A percentile compares a stretch with the other conserved stretches of the same genome.
Evolutionary conservation across 345 rosid genomes (phyloP).

Genomic region (Euclidium syriacum): DNA sequence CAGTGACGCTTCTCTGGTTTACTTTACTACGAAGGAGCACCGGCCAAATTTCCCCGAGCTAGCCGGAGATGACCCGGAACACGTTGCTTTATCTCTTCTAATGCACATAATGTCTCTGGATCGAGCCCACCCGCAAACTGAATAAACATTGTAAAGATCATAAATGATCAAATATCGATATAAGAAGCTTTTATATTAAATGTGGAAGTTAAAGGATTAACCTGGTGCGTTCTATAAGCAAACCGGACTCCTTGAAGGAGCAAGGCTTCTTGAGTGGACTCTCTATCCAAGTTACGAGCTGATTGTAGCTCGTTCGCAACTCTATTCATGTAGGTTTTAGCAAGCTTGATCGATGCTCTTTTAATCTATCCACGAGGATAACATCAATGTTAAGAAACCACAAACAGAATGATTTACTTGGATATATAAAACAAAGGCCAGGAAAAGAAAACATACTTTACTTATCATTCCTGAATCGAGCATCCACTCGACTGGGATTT

Average conservation of each 20-base stretch:
- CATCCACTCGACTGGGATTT: slow-evolving; percentile 86
- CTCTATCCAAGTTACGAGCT: slow-evolving; percentile 50
- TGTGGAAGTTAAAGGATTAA: slow-evolving; percentile 21
- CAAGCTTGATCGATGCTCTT: slow-evolving; percentile 64
- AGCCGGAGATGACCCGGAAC: slow-evolving; percentile 50
- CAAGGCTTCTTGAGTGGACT: slow-evolving; percentile 62
- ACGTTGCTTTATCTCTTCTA: slow-evolving; percentile 74
- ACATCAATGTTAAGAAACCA: background rate
- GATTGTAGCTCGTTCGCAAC: slow-evolving; percentile 67
- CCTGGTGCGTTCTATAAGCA: slow-evolving; percentile 81
- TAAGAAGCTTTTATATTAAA: background rate
- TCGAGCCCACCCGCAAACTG: slow-evolving; percentile 91
- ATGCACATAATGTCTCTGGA: slow-evolving; percentile 73
- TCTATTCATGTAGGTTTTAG: slow-evolving; percentile 69
- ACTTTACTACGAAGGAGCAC: slow-evolving; percentile 38
- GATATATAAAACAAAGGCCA: background rate
- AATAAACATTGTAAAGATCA: background rate
- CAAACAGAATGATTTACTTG: background rate
- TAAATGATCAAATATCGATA: background rate
- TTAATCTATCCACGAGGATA: slow-evolving; percentile 55
- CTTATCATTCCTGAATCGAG: slow-evolving; percentile 68
- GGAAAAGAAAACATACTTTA: slow-evolving; percentile 35
- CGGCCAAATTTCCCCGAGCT: slow-evolving; percentile 43
- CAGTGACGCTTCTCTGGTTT: background rate
- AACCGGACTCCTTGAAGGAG: slow-evolving; percentile 80